Base-by-base conservation (phyloP, 2,329 filamentous ascomycete genomes). In the Cephalotrichum gorgonifer region DNA sequence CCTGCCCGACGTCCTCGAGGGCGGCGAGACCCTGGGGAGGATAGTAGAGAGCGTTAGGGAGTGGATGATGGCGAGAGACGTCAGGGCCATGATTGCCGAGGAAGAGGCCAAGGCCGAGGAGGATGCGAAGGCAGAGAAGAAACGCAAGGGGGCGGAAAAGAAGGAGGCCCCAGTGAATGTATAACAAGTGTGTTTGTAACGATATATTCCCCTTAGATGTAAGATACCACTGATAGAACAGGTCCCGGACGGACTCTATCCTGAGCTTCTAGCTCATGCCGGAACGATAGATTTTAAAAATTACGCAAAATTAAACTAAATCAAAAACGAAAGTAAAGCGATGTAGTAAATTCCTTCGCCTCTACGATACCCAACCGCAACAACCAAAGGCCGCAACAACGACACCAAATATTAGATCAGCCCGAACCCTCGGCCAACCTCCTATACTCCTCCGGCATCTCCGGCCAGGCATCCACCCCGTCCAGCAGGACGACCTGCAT, bases 31-130 rank as follows among this genome's bases (percentile, higher is more conserved):
- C 11, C 70, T 96, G 41, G 85, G 87, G 44, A 78, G 72, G 48
- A 70, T 95, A 53, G 88, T 96, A 75, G 78, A 84, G 17, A 88
- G 86, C 54, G 86, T 91, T 12, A 76, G 76, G 55, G 74, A 75
- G 41, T 95, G 88, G 87, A 73, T 93, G 55, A 74, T 81, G 41
- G 81, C 84, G 53, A 76, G 76, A 55, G 90, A 95, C 53, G 79
- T 95, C 33, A 76, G 86, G 60, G 75, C 75, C 5, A 66, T 95
- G 55, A 72, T 88, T 15, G 79, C 83, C 9, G 81, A 83, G 53
- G 73, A 83, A 61, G 74, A 73, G 45, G 62, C 61, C 17, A 66
- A 64, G 42, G 46, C 45, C 14, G 31, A 23, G 11, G 45, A 46
- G 23, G 51, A 46, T 11, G 48, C 50, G 43, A 51, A 50, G 33